Percentiles rank a stretch among this genome's conserved stretches.
Conservation (phyloP, 2,329 filamentous ascomycete species). For the Neonectria neomacrospora region DNA sequence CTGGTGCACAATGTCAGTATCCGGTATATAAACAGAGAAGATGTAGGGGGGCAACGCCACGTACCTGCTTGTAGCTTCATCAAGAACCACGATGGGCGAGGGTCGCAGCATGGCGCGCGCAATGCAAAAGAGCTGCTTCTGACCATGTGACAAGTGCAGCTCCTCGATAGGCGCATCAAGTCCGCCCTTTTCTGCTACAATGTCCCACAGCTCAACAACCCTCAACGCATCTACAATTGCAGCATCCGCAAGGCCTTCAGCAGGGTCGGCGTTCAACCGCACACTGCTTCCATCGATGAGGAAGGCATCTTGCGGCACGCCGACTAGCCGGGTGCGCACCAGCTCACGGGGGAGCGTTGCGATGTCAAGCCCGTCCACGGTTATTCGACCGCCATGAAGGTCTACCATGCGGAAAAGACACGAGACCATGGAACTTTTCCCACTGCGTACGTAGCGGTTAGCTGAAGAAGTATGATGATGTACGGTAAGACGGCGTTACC, state of each 20-base stretch:
- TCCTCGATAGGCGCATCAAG: constrained; percentile 49
- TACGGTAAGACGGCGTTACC: constrained; percentile 7
- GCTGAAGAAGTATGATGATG: accelerated
- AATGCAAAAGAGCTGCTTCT: constrained; percentile 61
- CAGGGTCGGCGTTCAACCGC: constrained; percentile 60
- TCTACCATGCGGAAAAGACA: constrained; percentile 58
- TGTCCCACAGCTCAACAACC: constrained; percentile 57
- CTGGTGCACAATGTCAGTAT: constrained; percentile 19
- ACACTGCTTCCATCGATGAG: constrained; percentile 56
- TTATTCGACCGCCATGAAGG: constrained; percentile 54
- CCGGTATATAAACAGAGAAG: background rate
- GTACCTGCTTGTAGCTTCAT: constrained; percentile 56
- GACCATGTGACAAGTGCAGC: constrained; percentile 56
- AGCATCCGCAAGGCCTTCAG: constrained; percentile 49
- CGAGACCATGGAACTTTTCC: constrained; percentile 57
- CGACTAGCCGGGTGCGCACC: constrained; percentile 50
- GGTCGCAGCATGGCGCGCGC: constrained; percentile 57
- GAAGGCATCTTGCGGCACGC: constrained; percentile 63
- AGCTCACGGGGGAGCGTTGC: constrained; percentile 40
- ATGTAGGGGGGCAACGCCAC: background rate
- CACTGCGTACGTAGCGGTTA: constrained; percentile 44
- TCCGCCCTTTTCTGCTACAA: constrained; percentile 52
- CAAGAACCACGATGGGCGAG: constrained; percentile 54
- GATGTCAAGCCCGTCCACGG: constrained; percentile 56
- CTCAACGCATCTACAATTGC: constrained; percentile 56